Base-by-base conservation (phyloP, 768 basidiomycete genomes). In the Phaffia australis region DNA sequence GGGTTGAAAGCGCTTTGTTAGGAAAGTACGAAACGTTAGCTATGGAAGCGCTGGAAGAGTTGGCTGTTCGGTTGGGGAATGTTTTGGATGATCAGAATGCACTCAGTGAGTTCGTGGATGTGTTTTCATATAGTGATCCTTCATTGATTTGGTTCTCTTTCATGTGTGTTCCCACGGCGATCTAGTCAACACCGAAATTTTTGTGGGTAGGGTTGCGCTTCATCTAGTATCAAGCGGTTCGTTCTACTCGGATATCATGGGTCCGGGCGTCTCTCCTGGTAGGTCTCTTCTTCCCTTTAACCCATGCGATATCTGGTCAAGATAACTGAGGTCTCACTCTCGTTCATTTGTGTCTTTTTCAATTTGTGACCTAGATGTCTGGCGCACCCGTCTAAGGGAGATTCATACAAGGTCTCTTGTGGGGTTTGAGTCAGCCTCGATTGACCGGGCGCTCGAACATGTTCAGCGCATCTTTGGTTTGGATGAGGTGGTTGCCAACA, bases 131-230 rank as follows among this genome's bases (percentile, higher is more conserved):
- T 42, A 15, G 14, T 25, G 29, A 15, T 16, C 23, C 48, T 8
- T 60, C 46, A 23, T 9, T 1, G n/a, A 14, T 35, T 6, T 60
- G 21, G n/a, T 42, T 0, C 48, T 32, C 14, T 25, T 7, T 32
- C 49, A 2, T n/a, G 47, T 50, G 7, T 16, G 49, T 6, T 30
- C 11, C 27, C 50, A 27, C 16, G 58, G 59, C 46, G 29, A 42
- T 42, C 11, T 11, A 42, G 11, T 56, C 52, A 32, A 60, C 11
- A 32, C 46, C 3, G 65, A 66, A 60, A 11, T 61, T 8, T 66
- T 66, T 32, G 23, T 66, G 19, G 65, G 59, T 4, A 59, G 65
- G 4, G 59, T 66, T 23, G 60, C 65, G 11, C 29, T 54, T 15
- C 65, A 66, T 46, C 65, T 66, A 5, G 21, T 52, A 16, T 51